Conservation (phyloP, 1,284 basidiomycete genomes). For the Inonotus obliquus region DNA sequence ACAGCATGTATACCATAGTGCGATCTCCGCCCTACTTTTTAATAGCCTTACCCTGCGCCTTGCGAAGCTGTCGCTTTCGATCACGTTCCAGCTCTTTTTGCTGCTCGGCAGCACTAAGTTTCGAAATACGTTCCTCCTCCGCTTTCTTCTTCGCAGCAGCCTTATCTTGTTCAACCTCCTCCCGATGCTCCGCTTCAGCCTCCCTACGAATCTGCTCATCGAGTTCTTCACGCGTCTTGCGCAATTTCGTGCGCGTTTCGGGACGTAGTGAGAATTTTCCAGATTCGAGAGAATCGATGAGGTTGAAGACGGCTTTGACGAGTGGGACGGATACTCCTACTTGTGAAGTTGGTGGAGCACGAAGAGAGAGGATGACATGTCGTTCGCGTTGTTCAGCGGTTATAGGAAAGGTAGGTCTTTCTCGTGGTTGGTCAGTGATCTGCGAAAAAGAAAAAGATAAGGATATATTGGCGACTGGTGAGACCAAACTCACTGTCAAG, state of each 20-base stretch:
- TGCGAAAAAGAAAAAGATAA: conserved; percentile 25
- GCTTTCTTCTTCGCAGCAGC: conserved; percentile 69
- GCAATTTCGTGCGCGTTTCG: conserved; percentile 75
- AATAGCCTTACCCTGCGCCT: conserved; percentile 60
- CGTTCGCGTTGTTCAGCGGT: conserved; percentile 50
- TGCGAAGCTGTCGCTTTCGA: conserved; percentile 64
- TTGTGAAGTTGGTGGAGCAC: conserved; percentile 47
- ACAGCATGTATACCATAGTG: background rate
- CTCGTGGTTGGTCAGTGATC: conserved; percentile 81
- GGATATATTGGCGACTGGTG: conserved; percentile 7
- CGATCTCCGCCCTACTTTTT: conserved; percentile 34
- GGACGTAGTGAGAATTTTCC: conserved; percentile 56
- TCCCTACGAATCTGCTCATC: conserved; percentile 67
- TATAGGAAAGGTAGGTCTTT: conserved; percentile 54
- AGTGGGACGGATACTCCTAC: conserved; percentile 52
- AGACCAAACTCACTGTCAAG: conserved; percentile 45
- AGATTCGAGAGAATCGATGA: conserved; percentile 65
- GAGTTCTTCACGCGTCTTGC: conserved; percentile 65
- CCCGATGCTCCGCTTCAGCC: conserved; percentile 61
- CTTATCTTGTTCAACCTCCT: conserved; percentile 47
- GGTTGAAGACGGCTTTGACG: conserved; percentile 62
- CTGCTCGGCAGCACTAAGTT: conserved; percentile 76
- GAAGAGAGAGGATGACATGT: conserved; percentile 66
- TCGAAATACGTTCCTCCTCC: conserved; percentile 67
- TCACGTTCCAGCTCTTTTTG: conserved; percentile 80